Percentiles rank a stretch among this genome's conserved stretches.
phyloP scores from a whole-genome alignment of 2,329 filamentous ascomycete species.

The Diaporthe sp. region DNA sequence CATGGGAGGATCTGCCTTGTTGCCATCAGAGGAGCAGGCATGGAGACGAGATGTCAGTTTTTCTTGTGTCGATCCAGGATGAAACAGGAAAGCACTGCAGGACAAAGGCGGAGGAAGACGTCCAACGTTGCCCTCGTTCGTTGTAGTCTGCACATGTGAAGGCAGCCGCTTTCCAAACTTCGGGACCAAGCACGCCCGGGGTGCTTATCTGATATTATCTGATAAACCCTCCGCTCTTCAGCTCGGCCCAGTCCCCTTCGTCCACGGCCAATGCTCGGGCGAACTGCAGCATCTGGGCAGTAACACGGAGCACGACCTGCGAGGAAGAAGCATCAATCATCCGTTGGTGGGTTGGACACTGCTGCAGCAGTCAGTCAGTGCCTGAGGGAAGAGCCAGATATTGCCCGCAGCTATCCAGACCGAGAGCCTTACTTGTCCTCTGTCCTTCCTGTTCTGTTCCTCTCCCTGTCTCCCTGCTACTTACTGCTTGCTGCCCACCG shows the following conservation, averaged over 20 bases:
- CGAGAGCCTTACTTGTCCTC: conserved; percentile 16
- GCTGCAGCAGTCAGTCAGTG: conserved; percentile 20
- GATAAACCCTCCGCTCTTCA: conserved; percentile 17
- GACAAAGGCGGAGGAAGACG: not conserved
- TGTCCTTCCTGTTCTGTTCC: conserved; percentile 12
- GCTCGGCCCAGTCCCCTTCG: not conserved
- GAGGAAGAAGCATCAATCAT: conserved; percentile 29
- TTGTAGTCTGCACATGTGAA: conserved; percentile 17
- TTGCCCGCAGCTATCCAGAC: conserved; percentile 1
- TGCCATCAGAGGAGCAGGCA: not conserved
- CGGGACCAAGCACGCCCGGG: not conserved
- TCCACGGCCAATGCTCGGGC: conserved; percentile 19
- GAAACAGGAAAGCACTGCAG: conserved; percentile 17
- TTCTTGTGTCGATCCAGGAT: conserved; percentile 7
- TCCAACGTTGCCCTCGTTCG: not conserved
- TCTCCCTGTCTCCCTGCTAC: conserved; percentile 2
- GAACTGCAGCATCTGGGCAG: conserved; percentile 26
- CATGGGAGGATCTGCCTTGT: not conserved
- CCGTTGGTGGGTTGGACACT: conserved; percentile 27
- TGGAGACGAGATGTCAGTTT: conserved; percentile 13
- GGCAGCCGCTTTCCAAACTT: not conserved
- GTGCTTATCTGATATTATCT: conserved; percentile 36
- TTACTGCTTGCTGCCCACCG: not conserved
- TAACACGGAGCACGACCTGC: conserved; percentile 26
- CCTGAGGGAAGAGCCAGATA: conserved; percentile 20